These are phyloP conservation scores for Gynochthodes officinalis DNA, from an alignment of 257 asterid genomes.

Conservation along the genomic window DNA sequence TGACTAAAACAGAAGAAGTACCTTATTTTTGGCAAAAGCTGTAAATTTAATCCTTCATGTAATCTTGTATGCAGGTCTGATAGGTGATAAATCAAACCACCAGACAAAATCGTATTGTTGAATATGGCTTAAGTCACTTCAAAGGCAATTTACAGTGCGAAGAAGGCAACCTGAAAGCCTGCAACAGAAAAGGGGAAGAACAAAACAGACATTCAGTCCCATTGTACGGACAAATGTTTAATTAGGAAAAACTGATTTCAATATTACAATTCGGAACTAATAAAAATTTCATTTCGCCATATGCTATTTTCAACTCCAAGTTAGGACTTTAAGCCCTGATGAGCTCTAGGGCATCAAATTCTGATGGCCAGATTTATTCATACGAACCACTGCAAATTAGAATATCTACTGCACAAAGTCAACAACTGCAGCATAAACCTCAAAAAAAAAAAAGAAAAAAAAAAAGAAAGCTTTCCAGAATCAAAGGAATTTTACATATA, in stretches of 20 bases:
- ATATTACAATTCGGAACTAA: neutral
- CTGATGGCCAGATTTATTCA: neutral
- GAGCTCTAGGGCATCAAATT: neutral
- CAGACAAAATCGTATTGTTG: neutral
- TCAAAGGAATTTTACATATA: neutral
- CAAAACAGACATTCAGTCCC: neutral
- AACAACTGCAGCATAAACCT: neutral
- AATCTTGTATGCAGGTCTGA: neutral
- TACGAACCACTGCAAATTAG: neutral
- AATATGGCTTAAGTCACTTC: neutral
- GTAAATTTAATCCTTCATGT: slow-evolving; percentile 10
- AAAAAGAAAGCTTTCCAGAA: too few relatives aligned
- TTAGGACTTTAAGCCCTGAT: neutral
- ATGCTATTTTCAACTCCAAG: neutral
- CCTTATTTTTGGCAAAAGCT: slow-evolving; percentile 1
- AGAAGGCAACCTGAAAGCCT: slow-evolving; percentile 1
- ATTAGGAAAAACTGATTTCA: neutral
- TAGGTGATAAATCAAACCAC: neutral
- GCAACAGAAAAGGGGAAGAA: neutral
- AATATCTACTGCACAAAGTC: neutral
- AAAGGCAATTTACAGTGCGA: neutral
- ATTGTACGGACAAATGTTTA: neutral
- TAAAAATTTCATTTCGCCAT: neutral
- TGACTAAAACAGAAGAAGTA: neutral
- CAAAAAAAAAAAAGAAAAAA: neutral